Percentiles rank a stretch among this genome's conserved stretches.
These are phyloP conservation scores for Rhizopus microsporus DNA, from an alignment of 371 early-diverging fungal species.

Conservation along the genomic window DNA sequence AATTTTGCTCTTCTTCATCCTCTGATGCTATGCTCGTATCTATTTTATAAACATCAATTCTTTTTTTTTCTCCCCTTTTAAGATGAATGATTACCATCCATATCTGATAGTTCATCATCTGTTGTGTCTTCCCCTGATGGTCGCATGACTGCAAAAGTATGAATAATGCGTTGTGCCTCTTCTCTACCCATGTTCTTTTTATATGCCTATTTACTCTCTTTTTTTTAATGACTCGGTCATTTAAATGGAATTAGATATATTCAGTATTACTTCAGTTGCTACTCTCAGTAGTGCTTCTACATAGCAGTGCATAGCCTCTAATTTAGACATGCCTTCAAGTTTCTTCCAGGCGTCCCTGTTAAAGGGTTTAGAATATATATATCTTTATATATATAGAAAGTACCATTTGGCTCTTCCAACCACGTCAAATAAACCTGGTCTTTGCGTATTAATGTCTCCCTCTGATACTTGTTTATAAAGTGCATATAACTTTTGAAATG, in stretches of 20 bases:
- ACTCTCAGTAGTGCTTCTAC: slow-evolving; percentile 31
- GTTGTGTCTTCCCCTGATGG: slow-evolving; percentile 31
- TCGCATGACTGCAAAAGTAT: slow-evolving; percentile 40
- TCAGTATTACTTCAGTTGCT: slow-evolving; percentile 20
- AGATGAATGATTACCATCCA: slow-evolving; percentile 3
- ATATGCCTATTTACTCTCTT: slow-evolving; percentile 16
- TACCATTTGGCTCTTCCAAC: slow-evolving; percentile 56
- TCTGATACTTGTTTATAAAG: slow-evolving; percentile 50
- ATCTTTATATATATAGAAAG: not conserved
- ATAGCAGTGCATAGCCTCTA: slow-evolving; percentile 31
- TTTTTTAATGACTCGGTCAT: too few relatives aligned
- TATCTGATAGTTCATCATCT: slow-evolving; percentile 21
- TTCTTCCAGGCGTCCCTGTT: slow-evolving; percentile 37
- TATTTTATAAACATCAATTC: slow-evolving; percentile 1
- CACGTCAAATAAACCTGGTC: slow-evolving; percentile 51
- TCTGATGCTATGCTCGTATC: slow-evolving; percentile 23
- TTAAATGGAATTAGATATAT: not conserved
- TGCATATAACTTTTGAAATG: slow-evolving; percentile 38
- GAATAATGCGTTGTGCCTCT: slow-evolving; percentile 37
- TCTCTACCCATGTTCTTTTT: slow-evolving; percentile 26
- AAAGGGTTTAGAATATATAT: slow-evolving; percentile 27
- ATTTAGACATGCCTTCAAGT: slow-evolving; percentile 20
- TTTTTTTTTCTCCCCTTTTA: not conserved
- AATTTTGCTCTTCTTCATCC: slow-evolving; percentile 33
- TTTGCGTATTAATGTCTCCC: slow-evolving; percentile 41